Conservation (phyloP, 164 flowering plant genomes). For the Litsea cubeba region DNA sequence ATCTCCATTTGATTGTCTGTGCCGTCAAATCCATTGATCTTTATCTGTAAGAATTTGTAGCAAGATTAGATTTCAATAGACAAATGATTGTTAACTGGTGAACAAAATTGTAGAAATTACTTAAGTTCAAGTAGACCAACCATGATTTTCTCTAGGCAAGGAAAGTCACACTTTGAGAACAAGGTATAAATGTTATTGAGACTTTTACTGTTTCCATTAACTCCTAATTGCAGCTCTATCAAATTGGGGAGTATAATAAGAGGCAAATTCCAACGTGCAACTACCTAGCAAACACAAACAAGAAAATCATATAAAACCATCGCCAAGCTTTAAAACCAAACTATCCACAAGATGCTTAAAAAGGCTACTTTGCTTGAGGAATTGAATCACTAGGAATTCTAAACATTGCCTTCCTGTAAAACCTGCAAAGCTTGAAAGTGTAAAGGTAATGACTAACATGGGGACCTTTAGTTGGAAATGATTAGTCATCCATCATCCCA, state of each 20-base stretch:
- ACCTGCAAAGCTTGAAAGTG: too few relatives aligned
- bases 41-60: too few relatives aligned
- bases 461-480: too few relatives aligned
- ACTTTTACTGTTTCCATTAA: neutral
- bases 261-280: neutral
- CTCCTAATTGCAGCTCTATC: neutral
- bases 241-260: neutral
- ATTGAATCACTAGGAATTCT: neutral
- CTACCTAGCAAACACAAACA: neutral
- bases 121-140: too few relatives aligned
- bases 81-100: too few relatives aligned
- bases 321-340: neutral
- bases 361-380: neutral
- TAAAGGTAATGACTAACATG: neutral
- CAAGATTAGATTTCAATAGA: too few relatives aligned
- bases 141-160: conserved; percentile 6
- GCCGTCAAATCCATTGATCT: conserved; percentile 9
- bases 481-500: too few relatives aligned
- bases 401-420: neutral
- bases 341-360: neutral
- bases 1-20: neutral
- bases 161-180: neutral
- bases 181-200: neutral
- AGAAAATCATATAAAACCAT: neutral
- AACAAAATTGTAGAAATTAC: too few relatives aligned